Conservation (phyloP, 164 flowering plant species). For the Stephania japonica region DNA sequence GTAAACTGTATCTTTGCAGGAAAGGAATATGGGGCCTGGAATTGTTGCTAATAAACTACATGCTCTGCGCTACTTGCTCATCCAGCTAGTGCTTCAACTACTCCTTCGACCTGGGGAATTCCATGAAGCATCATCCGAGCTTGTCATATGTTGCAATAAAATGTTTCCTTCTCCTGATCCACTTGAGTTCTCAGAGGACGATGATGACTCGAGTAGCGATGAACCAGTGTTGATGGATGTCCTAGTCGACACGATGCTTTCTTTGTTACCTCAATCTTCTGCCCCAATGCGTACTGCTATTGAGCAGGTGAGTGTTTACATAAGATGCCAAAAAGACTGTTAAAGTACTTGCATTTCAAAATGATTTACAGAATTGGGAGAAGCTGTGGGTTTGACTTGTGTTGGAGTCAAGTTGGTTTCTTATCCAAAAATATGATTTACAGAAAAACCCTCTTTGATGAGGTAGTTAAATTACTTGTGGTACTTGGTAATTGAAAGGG, state of each 20-base stretch:
- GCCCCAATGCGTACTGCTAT: slow-evolving; percentile 75
- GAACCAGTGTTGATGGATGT: slow-evolving; percentile 80
- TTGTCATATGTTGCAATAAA: slow-evolving; percentile 75
- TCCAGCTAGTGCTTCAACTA: slow-evolving; percentile 78
- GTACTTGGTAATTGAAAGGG: background rate
- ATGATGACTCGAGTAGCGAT: slow-evolving; percentile 47
- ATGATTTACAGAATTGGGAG: no score
- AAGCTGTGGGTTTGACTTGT: no score
- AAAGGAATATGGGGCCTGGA: slow-evolving; percentile 46
- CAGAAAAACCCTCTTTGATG: background rate
- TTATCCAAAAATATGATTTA: background rate
- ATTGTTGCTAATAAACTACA: slow-evolving; percentile 50
- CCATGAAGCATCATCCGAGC: slow-evolving; percentile 74
- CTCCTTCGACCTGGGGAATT: slow-evolving; percentile 82
- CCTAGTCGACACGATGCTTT: slow-evolving; percentile 82
- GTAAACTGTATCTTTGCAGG: slow-evolving; percentile 35
- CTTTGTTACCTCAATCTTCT: slow-evolving; percentile 81
- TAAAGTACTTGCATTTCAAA: no score
- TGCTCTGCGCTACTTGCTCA: slow-evolving; percentile 75
- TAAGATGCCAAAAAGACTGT: background rate
- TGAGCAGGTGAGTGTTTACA: slow-evolving; percentile 61
- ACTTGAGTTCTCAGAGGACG: slow-evolving; percentile 47
- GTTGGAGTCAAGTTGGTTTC: no score
- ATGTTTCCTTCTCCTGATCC: slow-evolving; percentile 46
- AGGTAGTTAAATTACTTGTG: background rate